Conservation (phyloP, 495 filamentous ascomycete genomes). For the Emericellopsis terricola region DNA sequence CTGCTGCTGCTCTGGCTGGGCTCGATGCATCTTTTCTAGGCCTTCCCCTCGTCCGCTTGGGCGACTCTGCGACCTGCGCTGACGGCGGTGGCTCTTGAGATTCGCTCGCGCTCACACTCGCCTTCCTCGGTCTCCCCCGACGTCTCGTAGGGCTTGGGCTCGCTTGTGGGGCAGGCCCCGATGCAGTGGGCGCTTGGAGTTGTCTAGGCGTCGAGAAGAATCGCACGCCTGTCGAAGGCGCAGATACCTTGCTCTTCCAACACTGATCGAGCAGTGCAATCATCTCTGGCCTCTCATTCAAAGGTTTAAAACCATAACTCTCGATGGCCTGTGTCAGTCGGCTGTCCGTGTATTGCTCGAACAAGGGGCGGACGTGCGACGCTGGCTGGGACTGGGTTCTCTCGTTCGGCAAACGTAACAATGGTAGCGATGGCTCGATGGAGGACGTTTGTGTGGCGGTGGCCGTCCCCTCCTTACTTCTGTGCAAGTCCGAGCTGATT, state of each 20-base stretch:
- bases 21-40: conserved; percentile 11
- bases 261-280: conserved; percentile 54
- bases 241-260: conserved; percentile 44
- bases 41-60: conserved; percentile 8
- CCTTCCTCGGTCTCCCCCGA: conserved; percentile 27
- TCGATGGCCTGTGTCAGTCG: conserved; percentile 44
- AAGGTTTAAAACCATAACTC: conserved; percentile 55
- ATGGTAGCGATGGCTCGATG: too few species aligned
- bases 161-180: conserved; percentile 5
- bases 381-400: not conserved
- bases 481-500: not conserved
- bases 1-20: too few species aligned
- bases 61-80: not conserved
- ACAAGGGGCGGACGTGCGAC: conserved; percentile 10
- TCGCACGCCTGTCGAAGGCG: too few species aligned
- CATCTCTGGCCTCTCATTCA: conserved; percentile 53
- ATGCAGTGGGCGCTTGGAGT: too few species aligned
- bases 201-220: too few species aligned
- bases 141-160: conserved; percentile 10
- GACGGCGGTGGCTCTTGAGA: not conserved
- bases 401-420: too few species aligned
- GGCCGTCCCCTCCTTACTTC: too few species aligned
- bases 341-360: conserved; percentile 40
- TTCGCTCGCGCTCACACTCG: conserved; percentile 5
- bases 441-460: too few species aligned